Base-by-base conservation (phyloP, 306 rosid genomes). In the Vigna hirtella region DNA sequence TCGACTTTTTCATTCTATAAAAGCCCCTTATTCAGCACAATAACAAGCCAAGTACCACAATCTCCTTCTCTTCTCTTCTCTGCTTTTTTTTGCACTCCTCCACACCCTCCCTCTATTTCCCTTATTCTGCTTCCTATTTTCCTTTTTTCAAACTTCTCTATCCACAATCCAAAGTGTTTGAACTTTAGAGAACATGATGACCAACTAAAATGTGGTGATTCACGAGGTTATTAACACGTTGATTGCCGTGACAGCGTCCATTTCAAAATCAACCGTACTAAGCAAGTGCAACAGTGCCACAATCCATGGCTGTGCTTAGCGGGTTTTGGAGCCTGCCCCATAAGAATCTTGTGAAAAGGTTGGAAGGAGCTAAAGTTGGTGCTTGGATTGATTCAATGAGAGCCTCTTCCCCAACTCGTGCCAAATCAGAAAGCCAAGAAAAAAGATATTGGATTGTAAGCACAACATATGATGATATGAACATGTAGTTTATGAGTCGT, bases 311-410 rank as follows among this genome's bases (percentile, higher is more conserved):
- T 12, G 34, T 85, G 63, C 77, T 85, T 12, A 88, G 88, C 14
- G 89, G 82, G 0, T 67, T 82, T 32, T 51, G 88, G 51, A 67
- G 85, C 12, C 62, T 86, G 11, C 81, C 93, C 6, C 77, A 77
- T 62, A 86, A 76, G 24, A 87, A 87, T 83, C 62, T 88, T 9
- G 67, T 78, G 28, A 91, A 84, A 53, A 83, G 72, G 32, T 83
- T 87, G 43, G 96, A 90, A 49, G 85, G 93, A 43, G 83, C 76
- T 11, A 85, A 80, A 50, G 85, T 88, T 82, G 80, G 43, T 73
- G 69, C 90, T 6, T 95, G 93, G 97, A 82, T 95, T 58, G 98
- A 92, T 75, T 89, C 91, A 47, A 82, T 95, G 92, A 89, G 98
- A 87, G 97, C 92, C 72, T 89, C 98, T 53, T 95, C 98, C 53